Evolutionary conservation across 352 stramenopile species (phyloP).

Genomic region (Phytopythium vexans): DNA sequence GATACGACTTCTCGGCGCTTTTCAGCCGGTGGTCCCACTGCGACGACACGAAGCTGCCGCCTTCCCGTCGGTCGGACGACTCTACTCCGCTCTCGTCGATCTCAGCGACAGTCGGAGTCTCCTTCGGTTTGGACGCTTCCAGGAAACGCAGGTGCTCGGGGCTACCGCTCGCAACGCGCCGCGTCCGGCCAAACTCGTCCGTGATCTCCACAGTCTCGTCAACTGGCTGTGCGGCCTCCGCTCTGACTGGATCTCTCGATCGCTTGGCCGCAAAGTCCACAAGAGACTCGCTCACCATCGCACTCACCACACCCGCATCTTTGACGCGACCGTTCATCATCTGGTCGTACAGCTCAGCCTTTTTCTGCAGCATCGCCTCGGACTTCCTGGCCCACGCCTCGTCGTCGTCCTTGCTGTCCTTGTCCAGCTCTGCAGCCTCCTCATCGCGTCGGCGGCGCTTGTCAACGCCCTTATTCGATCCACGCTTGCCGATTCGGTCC

Average conservation of each 20-base stretch:
- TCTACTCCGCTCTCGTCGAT: not conserved
- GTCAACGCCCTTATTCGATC: constrained; percentile 57
- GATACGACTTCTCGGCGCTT: constrained; percentile 48
- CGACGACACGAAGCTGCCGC: constrained; percentile 69
- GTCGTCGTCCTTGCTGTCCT: constrained; percentile 59
- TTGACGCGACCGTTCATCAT: constrained; percentile 33
- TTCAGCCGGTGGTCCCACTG: constrained; percentile 82
- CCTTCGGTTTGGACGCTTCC: not conserved
- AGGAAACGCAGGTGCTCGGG: not conserved
- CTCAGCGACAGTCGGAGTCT: constrained; percentile 1
- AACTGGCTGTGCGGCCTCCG: not conserved
- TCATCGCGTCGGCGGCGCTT: constrained; percentile 51
- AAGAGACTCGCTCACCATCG: constrained; percentile 46
- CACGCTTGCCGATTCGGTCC: constrained; percentile 15
- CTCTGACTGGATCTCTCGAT: constrained; percentile 13
- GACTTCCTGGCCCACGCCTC: constrained; percentile 56
- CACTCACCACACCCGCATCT: not conserved
- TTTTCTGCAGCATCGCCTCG: constrained; percentile 54
- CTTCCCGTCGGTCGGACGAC: not conserved
- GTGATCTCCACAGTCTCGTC: constrained; percentile 29
- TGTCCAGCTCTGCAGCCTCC: constrained; percentile 34
- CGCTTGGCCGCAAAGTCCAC: constrained; percentile 73
- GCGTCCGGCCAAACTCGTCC: constrained; percentile 64
- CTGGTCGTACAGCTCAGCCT: constrained; percentile 75
- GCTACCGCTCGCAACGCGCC: constrained; percentile 6